Percentiles rank a stretch among this genome's conserved stretches.
Evolutionary conservation across 768 basidiomycete genomes (phyloP).

Genomic region (Rhizopogon roseolus): DNA sequence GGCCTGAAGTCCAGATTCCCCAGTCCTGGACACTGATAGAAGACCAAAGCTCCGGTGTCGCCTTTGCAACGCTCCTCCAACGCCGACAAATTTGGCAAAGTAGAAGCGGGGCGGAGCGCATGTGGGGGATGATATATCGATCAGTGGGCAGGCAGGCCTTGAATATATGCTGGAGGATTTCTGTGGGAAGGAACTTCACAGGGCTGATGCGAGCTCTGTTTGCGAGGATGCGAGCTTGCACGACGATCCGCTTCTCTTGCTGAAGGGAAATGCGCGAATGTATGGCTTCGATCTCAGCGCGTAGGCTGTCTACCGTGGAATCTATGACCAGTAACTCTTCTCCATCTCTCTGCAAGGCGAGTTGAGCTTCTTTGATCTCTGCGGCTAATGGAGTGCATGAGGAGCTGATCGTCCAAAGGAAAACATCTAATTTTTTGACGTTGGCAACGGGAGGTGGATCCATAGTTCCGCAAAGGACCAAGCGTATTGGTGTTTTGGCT

Average conservation of each 20-base stretch:
- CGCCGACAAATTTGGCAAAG: conserved; percentile 29
- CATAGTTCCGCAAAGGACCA: not conserved
- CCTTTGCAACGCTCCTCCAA: conserved; percentile 23
- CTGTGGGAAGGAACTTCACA: conserved; percentile 23
- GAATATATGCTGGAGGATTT: conserved; percentile 29
- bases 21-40: conserved; percentile 21
- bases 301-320: not conserved
- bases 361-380: not conserved
- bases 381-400: not conserved
- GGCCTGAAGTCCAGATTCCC: conserved; percentile 24
- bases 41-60: conserved; percentile 28
- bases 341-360: not conserved
- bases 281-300: not conserved
- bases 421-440: not conserved
- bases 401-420: not conserved
- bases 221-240: conserved; percentile 13
- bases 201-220: conserved; percentile 25
- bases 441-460: not conserved
- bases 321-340: not conserved
- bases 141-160: conserved; percentile 19
- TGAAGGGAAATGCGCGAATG: conserved; percentile 14
- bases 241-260: conserved; percentile 11
- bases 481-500: not conserved
- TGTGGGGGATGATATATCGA: conserved; percentile 17
- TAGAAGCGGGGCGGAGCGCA: conserved; percentile 23